Conservation (phyloP, 768 basidiomycete species). For the Paxillus rubicundulus region DNA sequence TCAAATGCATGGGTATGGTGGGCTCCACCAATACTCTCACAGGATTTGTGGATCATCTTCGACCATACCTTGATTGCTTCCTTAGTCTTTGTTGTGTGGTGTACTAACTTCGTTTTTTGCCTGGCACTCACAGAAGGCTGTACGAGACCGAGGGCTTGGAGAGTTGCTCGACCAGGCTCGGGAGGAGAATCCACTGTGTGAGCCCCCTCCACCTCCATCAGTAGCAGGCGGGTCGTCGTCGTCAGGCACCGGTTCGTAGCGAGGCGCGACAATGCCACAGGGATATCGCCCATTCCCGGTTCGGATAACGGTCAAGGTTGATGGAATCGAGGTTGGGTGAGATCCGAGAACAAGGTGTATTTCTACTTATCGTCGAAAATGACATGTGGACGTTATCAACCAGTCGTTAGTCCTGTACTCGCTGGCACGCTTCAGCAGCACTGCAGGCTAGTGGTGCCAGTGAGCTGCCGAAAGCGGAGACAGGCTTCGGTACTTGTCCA, state of each 20-base stretch:
- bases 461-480: too few species aligned
- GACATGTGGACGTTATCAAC: too few species aligned
- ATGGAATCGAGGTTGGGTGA: slow-evolving; percentile 58
- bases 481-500: too few species aligned
- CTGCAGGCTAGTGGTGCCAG: too few species aligned
- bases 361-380: too few species aligned
- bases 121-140: slow-evolving; percentile 56
- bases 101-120: not conserved
- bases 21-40: too few species aligned
- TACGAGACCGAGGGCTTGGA: slow-evolving; percentile 74
- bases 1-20: not conserved
- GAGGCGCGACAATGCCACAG: slow-evolving; percentile 46
- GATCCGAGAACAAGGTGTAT: too few species aligned
- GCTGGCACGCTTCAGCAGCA: too few species aligned
- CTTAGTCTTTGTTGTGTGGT: not conserved
- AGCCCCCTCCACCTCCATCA: slow-evolving; percentile 45
- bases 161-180: slow-evolving; percentile 76
- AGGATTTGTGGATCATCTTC: not conserved
- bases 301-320: slow-evolving; percentile 64
- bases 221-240: slow-evolving; percentile 7
- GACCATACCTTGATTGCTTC: not conserved
- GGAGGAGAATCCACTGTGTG: slow-evolving; percentile 72
- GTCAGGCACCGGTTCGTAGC: slow-evolving; percentile 10
- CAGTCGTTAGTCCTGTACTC: too few species aligned
- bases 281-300: slow-evolving; percentile 83